These are phyloP conservation scores for Croton laevigatus DNA, from an alignment of 441 rosid genomes.

Conservation along the genomic window DNA sequence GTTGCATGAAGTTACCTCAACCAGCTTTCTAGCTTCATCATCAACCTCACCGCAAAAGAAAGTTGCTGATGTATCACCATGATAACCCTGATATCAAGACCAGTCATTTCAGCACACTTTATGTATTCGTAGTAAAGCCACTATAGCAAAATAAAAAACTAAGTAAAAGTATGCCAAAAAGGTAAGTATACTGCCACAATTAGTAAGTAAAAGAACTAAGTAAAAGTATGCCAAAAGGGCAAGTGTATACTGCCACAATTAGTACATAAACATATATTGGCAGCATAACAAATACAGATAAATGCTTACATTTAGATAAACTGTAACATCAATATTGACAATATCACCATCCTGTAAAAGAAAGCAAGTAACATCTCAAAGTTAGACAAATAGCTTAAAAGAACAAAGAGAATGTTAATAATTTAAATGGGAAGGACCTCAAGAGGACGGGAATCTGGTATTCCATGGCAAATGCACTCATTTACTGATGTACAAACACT, in stretches of 20 bases:
- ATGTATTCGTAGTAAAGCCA: conserved; percentile 8
- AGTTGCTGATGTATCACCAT: conserved; percentile 91
- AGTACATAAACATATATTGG: background rate
- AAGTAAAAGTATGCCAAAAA: background rate
- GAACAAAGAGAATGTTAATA: conserved; percentile 8
- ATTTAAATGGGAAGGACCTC: conserved; percentile 46
- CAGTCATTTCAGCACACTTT: background rate
- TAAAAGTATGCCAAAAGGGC: background rate
- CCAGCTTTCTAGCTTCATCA: conserved; percentile 70
- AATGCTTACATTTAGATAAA: conserved; percentile 65
- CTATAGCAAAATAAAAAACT: conserved; percentile 10
- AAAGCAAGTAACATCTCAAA: background rate
- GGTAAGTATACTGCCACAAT: no score
- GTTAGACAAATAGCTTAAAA: conserved; percentile 8
- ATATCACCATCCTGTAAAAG: conserved; percentile 88
- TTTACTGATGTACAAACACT: conserved; percentile 97
- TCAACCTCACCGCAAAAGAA: conserved; percentile 87
- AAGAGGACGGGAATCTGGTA: conserved; percentile 83
- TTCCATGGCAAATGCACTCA: conserved; percentile 97
- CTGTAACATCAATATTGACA: conserved; percentile 88
- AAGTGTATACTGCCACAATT: background rate
- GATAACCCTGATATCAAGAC: conserved; percentile 59
- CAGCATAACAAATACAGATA: conserved; percentile 14
- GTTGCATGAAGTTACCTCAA: conserved; percentile 48
- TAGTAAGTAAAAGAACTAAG: conserved; percentile 8